Evolutionary conservation across 768 basidiomycete species (phyloP).

Genomic region (Scleroderma bovista): DNA sequence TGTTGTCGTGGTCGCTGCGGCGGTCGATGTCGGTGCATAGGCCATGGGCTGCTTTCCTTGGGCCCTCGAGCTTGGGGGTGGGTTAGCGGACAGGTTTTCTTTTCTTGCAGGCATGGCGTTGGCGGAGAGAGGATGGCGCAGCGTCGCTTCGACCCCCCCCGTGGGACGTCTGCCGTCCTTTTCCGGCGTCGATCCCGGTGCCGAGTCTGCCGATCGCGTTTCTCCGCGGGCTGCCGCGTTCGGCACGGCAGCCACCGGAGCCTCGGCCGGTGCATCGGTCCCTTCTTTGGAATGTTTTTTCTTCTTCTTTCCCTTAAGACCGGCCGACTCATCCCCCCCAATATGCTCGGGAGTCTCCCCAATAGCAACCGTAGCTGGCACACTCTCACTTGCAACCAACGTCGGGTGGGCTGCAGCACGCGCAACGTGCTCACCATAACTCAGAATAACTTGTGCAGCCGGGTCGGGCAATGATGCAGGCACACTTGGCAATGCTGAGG

Average conservation of each 20-base stretch:
- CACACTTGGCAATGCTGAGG: slow-evolving; percentile 7
- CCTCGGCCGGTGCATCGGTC: slow-evolving; percentile 16
- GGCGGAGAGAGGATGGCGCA: slow-evolving; percentile 34
- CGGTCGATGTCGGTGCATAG: slow-evolving; percentile 38
- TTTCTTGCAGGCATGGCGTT: slow-evolving; percentile 41
- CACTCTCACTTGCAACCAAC: slow-evolving; percentile 26
- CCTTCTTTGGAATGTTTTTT: slow-evolving; percentile 39
- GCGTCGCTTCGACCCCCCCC: slow-evolving; percentile 28
- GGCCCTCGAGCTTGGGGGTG: slow-evolving; percentile 72
- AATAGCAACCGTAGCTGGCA: slow-evolving; percentile 10
- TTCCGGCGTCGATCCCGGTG: slow-evolving; percentile 30
- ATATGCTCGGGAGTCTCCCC: background rate
- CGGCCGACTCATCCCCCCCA: slow-evolving; percentile 4
- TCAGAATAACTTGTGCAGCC: slow-evolving; percentile 36
- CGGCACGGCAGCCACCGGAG: slow-evolving; percentile 25
- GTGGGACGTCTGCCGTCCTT: slow-evolving; percentile 27
- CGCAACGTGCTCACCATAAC: slow-evolving; percentile 31
- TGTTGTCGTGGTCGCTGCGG: slow-evolving; percentile 28
- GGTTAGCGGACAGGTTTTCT: slow-evolving; percentile 31
- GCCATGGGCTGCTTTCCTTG: slow-evolving; percentile 93
- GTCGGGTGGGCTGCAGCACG: slow-evolving; percentile 11
- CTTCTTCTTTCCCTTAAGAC: slow-evolving; percentile 31
- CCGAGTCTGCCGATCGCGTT: slow-evolving; percentile 21
- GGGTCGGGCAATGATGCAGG: slow-evolving; percentile 18
- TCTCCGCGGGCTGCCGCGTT: slow-evolving; percentile 19